phyloP scores from a whole-genome alignment of 306 rosid species.

The Gastrolobium villosum region DNA sequence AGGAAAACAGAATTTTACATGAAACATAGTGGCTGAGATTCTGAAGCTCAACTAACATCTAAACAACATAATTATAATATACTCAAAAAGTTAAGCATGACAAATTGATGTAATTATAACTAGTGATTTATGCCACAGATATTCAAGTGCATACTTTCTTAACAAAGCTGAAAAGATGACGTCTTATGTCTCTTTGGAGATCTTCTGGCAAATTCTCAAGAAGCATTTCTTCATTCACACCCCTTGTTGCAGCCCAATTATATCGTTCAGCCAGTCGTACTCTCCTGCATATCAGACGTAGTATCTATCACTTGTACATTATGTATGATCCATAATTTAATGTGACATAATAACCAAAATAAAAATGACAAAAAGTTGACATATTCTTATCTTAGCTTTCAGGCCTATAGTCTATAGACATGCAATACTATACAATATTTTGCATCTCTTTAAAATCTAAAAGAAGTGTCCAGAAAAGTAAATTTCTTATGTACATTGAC shows the following conservation, averaged over 20 bases:
- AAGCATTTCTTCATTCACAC: slow-evolving; percentile 81
- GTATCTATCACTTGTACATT: neutral
- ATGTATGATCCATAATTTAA: slow-evolving; percentile 1
- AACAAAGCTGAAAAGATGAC: slow-evolving; percentile 73
- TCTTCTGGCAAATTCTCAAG: slow-evolving; percentile 87
- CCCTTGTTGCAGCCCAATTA: slow-evolving; percentile 93
- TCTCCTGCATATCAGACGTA: slow-evolving; percentile 58
- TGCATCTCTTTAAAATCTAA: neutral
- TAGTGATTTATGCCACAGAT: neutral
- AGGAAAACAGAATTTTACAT: neutral
- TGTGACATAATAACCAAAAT: neutral
- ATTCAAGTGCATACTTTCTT: slow-evolving; percentile 45
- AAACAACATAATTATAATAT: neutral
- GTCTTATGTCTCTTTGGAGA: slow-evolving; percentile 84
- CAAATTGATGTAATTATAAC: slow-evolving; percentile 18
- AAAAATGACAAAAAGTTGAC: neutral
- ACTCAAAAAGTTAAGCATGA: neutral
- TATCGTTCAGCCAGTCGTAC: slow-evolving; percentile 81
- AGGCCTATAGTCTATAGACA: neutral
- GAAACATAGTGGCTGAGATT: neutral
- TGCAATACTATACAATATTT: neutral
- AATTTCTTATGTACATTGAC: neutral
- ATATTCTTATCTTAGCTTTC: neutral
- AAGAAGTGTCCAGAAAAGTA: neutral
- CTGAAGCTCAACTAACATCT: neutral